Conservation (phyloP, 768 basidiomycete genomes). For the Psilocybe cubensis region DNA sequence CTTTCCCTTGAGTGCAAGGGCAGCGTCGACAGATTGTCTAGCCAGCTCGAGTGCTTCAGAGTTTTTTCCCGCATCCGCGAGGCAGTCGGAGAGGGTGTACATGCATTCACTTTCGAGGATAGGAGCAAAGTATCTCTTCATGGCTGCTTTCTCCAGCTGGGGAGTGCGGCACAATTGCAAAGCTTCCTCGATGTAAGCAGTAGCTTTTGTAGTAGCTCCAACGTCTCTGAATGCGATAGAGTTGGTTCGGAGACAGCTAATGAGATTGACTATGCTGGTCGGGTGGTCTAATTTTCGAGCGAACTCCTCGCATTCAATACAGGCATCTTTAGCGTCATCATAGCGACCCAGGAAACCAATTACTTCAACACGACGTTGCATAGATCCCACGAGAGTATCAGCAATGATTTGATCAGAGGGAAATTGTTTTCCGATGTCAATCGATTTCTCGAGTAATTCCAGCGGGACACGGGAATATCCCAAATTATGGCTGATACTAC, state of each 20-base stretch:
- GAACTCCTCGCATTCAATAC: conserved; percentile 5
- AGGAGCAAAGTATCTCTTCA: neutral
- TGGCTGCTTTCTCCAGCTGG: neutral
- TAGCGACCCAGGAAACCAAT: conserved; percentile 9
- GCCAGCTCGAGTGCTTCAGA: conserved; percentile 5
- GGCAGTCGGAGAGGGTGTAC: conserved; percentile 1
- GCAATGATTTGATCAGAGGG: neutral
- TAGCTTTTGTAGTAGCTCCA: neutral
- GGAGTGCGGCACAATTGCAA: conserved; percentile 7
- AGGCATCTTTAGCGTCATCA: conserved; percentile 3
- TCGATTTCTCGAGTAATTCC: conserved; percentile 7
- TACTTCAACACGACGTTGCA: conserved; percentile 15
- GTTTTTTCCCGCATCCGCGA: conserved; percentile 4
- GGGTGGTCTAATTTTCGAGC: conserved; percentile 6
- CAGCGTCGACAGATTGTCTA: conserved; percentile 7
- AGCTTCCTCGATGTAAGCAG: conserved; percentile 6
- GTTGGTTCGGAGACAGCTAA: conserved; percentile 9
- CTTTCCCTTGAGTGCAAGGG: conserved; percentile 1
- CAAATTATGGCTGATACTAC: conserved; percentile 6
- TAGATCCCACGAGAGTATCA: neutral
- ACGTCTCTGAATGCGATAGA: conserved; percentile 4
- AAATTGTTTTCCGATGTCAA: conserved; percentile 8
- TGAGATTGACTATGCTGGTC: conserved; percentile 2
- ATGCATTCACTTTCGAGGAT: conserved; percentile 6
- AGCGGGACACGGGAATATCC: conserved; percentile 3